Base-by-base conservation (phyloP, 805 yeast species). In the Candida germanica region DNA sequence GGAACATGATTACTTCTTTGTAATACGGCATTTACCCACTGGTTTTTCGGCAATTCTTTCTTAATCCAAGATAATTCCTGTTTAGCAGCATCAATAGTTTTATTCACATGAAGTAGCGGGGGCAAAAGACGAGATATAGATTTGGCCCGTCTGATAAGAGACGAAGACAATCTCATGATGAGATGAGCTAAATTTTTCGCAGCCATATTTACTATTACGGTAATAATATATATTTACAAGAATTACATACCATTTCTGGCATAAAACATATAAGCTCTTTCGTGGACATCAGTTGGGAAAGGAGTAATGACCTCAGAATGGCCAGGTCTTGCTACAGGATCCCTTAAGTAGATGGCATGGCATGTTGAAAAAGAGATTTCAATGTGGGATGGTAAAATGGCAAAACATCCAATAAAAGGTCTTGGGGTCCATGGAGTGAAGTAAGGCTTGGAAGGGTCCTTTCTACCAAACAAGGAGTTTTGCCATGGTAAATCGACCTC, bases 361-460 rank as follows among this genome's bases (percentile, higher is more conserved):
- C 98, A 91, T 4, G 97, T 87, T 44, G 77, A 75, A 61, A 86
- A 91, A 15, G 95, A 85, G 29, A 93, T 68, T 65, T 93, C 98
- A 36, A 93, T 68, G 61, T 93, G 98, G 44, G 85, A 81, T 19
- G 98, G 98, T 52, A 87, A 73, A 41, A 93, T 76, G 9, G 97
- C 93, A 62, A 88, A 86, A 31, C 95, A 94, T 2, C 95, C 89
- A 45, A 93, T 64, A 64, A 91, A 93, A 29, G 87, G 93, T 64
- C 96, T 83, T 47, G 96, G 94, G 41, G 81, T 75, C 97, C 97
- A 93, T 35, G 98, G 98, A 2, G 98, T 87, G 70, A 91, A 93
- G 64, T 83, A 93, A 3, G 89, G 76, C 64, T 85, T 88, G 12
- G 69, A 54, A 11, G 88, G 82, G 36, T 86, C 83, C 47, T 77